Conservation (phyloP, 164 flowering plant species). For the Vitis amurensis region DNA sequence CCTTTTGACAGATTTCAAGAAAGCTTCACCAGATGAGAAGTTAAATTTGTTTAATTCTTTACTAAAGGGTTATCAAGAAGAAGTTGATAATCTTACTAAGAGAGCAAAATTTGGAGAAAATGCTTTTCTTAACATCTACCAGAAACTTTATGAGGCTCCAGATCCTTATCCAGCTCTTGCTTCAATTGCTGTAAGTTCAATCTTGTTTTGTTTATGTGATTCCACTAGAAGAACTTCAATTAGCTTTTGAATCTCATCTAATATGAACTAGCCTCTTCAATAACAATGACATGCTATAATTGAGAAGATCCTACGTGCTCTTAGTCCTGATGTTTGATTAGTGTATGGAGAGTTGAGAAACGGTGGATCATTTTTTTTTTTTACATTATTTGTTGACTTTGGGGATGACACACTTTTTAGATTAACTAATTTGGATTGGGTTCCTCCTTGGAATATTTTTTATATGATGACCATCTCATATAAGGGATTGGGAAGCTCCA, state of each 20-base stretch:
- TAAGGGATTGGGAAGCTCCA: no score
- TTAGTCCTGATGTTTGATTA: no score
- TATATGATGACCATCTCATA: no score
- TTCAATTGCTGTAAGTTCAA: constrained; percentile 74
- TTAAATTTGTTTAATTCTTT: constrained; percentile 79
- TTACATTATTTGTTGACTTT: no score
- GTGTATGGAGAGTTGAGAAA: no score
- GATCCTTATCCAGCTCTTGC: constrained; percentile 97
- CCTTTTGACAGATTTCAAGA: constrained; percentile 76
- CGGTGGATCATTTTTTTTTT: no score
- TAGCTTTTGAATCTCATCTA: background rate
- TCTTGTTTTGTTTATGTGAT: background rate
- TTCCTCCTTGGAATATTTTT: no score
- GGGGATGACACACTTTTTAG: no score
- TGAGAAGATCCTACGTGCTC: no score
- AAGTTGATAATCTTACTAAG: constrained; percentile 97
- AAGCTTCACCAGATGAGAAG: constrained; percentile 90
- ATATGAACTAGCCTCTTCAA: background rate
- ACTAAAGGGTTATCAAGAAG: constrained; percentile 96
- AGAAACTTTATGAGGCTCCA: constrained; percentile 97
- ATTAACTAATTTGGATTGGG: no score
- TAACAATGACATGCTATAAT: no score
- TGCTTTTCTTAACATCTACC: constrained; percentile 96
- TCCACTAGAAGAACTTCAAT: background rate
- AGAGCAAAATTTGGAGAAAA: constrained; percentile 98